Base-by-base conservation (phyloP, 169 alveolate species). In the Plasmodium relictum region DNA sequence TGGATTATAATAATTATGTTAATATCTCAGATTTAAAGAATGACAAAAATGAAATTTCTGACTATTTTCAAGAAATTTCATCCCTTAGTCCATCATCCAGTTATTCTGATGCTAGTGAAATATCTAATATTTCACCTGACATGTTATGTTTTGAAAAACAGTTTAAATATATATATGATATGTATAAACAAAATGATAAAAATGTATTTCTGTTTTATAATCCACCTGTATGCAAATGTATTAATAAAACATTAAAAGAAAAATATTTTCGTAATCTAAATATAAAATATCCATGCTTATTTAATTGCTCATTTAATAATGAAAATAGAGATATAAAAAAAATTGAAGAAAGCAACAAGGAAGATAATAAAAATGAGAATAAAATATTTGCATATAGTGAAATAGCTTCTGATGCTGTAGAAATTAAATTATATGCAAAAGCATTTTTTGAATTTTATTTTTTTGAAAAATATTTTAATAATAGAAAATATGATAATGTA, bases 211-310 rank as follows among this genome's bases (percentile, higher is more conserved):
- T 86, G 20, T 86, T 86, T 86, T 69, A 69, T 41, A 86, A 86
- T 31, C 92, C 92, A n/a, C 92, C 92, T 22, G 42, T 86, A 50
- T 86, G 92, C 45, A 86, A 69, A 66, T 86, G 92, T 8, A 44
- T 39, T 8, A 86, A 86, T 24, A 86, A 86, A 45, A 0, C 16
- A 4, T 61, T 86, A 6, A 86, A 86, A 45, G 87, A 86, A 54
- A 16, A 22, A 31, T 86, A 71, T 73, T 70, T 70, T 71, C 70
- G 54, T 37, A 58, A 16, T 9, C 22, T 71, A 44, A 26, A 73
- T 42, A 62, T n/a, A 10, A 70, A 86, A 50, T 86, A 59, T 42
- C 92, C 92, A 0, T 86, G 92, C 39, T 88, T 86, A 16, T 86
- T 86, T 56, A 72, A 72, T 31, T 86, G 92, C 24, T 41, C 87